These are phyloP conservation scores for Millerago galiae DNA, from an alignment of 805 yeast species.

Conservation along the genomic window DNA sequence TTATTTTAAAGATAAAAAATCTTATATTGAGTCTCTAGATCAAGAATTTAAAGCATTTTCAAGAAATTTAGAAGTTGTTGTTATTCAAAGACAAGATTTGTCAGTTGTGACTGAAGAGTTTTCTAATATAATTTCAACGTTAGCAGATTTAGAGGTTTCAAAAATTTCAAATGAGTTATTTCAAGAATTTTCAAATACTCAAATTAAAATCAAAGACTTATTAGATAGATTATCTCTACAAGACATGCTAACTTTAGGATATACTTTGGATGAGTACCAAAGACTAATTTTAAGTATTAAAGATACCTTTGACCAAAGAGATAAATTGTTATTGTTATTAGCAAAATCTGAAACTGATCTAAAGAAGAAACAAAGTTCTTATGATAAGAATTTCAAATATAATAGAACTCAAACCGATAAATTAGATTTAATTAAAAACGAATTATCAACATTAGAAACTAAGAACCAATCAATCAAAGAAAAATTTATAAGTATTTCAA, in stretches of 20 bases:
- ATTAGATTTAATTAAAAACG: slow-evolving; percentile 48
- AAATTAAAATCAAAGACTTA: slow-evolving; percentile 62
- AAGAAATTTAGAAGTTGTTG: slow-evolving; percentile 66
- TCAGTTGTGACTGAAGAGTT: slow-evolving; percentile 65
- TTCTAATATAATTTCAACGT: slow-evolving; percentile 44
- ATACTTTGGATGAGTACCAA: slow-evolving; percentile 81
- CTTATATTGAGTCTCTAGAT: slow-evolving; percentile 66
- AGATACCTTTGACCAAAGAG: slow-evolving; percentile 67
- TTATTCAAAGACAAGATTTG: slow-evolving; percentile 70
- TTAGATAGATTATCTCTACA: slow-evolving; percentile 75
- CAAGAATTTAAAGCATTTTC: slow-evolving; percentile 62
- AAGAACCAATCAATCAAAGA: slow-evolving; percentile 48
- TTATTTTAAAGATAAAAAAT: slow-evolving; percentile 64
- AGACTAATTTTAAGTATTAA: slow-evolving; percentile 71
- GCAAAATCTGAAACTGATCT: slow-evolving; percentile 44
- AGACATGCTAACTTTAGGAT: slow-evolving; percentile 80
- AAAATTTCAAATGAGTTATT: slow-evolving; percentile 58
- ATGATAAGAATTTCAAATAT: slow-evolving; percentile 39
- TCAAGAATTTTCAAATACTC: slow-evolving; percentile 64
- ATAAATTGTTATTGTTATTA: slow-evolving; percentile 43
- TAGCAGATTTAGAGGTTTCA: slow-evolving; percentile 73
- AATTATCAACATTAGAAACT: slow-evolving; percentile 48
- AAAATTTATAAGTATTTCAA: slow-evolving; percentile 58
- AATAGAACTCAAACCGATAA: slow-evolving; percentile 59
- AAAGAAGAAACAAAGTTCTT: slow-evolving; percentile 37